Base-by-base conservation (phyloP, 2,329 filamentous ascomycete species). In the Sarocladium oryzae region DNA sequence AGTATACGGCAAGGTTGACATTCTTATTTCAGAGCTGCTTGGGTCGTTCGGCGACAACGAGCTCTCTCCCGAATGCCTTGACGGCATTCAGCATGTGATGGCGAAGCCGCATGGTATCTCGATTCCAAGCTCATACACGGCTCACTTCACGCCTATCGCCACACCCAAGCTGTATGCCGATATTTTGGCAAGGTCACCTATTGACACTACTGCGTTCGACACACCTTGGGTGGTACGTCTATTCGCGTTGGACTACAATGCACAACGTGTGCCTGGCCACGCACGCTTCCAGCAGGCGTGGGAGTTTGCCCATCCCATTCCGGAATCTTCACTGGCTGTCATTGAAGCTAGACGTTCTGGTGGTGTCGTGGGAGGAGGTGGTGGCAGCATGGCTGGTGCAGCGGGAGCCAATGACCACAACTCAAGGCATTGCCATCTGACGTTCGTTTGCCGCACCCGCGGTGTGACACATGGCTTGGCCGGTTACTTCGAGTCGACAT, bases 21-120 rank as follows among this genome's bases (percentile, higher is more conserved):
- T 99, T 51, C 73, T 99, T 3, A 84, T 99, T 24, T 96, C 91
- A 2, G 93, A 99, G 67, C 81, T 99, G 0, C 80, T 99, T 0
- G 93, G 90, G 33, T 96, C 91, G 2, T 99, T 97, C 63, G 93
- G 85, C 21, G 93, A 99, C 69, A 99, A 99, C 63, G 93, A 99
- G 69, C 81, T 99, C 9, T 96, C 89, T 0, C 93, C 93, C 0
- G 93, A 99, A 70, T 99, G 93, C 62, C 77, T 99, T 10, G 93
- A 99, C 65, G 93, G 93, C 40, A 91, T 97, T 48, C 92, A 96
- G 64, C 86, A 92, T 61, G 87, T 97, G 38, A 73, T 99, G n/a
- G 74, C 80, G 10, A 74, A 86, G 0, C 76, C 78, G 1, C 81
- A 92, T 60, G 95, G 93, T 32, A 92, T 99, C 59, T 96, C 89